phyloP scores from a whole-genome alignment of 192 early-diverging fungal species.

The Backusella liffmaniae region DNA sequence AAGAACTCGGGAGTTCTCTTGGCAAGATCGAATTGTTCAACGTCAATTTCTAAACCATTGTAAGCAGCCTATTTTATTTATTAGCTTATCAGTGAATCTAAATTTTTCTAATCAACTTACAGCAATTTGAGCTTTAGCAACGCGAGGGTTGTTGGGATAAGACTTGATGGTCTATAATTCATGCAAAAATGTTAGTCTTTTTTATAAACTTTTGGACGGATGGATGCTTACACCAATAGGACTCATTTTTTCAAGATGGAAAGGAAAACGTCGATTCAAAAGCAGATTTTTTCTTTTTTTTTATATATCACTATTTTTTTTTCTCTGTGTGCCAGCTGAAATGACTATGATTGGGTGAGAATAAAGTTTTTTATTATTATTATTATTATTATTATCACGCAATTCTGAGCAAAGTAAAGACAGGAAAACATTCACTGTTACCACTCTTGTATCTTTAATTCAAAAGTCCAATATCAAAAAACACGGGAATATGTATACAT shows the following conservation, averaged over 20 bases:
- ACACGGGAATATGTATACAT: no score
- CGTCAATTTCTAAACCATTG: slow-evolving; percentile 71
- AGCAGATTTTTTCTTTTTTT: not conserved
- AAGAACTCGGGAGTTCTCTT: slow-evolving; percentile 77
- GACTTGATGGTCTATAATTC: slow-evolving; percentile 48
- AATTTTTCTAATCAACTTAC: slow-evolving; percentile 1
- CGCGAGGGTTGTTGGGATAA: slow-evolving; percentile 73
- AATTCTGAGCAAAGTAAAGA: no score
- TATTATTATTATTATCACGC: no score
- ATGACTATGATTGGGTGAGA: no score
- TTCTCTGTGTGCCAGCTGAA: not conserved
- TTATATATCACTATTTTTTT: not conserved
- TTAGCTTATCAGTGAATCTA: not conserved
- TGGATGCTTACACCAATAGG: slow-evolving; percentile 18
- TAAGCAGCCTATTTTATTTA: slow-evolving; percentile 58
- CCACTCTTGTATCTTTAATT: no score
- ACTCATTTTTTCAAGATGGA: not conserved
- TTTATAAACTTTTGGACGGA: not conserved
- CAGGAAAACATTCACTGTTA: no score
- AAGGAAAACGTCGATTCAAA: not conserved
- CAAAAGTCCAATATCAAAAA: no score
- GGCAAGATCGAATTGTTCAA: slow-evolving; percentile 62
- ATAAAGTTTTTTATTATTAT: no score
- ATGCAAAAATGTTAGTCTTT: not conserved
- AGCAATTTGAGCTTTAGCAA: slow-evolving; percentile 59